Evolutionary conservation across 352 stramenopile genomes (phyloP).

Genomic region (Pythium pyrilobum): DNA sequence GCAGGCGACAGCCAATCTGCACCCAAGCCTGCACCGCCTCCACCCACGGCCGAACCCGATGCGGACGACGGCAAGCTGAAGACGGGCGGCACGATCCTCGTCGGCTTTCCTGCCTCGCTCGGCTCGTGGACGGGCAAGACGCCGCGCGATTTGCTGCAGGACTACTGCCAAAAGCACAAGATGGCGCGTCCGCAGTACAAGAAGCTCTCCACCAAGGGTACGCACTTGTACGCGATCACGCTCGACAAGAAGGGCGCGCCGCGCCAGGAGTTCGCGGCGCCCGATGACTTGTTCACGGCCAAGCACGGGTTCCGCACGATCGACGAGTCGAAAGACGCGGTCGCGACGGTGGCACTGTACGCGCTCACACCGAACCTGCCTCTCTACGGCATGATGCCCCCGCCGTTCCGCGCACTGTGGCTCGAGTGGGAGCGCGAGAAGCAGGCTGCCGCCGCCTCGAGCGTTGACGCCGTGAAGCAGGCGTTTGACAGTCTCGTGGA

Average conservation of each 20-base stretch:
- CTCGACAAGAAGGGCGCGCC: conserved; percentile 23
- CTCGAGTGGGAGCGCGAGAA: conserved; percentile 47
- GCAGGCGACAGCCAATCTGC: conserved; percentile 23
- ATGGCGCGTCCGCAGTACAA: conserved; percentile 77
- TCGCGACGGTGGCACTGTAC: conserved; percentile 88
- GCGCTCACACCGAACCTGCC: conserved; percentile 74
- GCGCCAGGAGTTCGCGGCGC: conserved; percentile 25
- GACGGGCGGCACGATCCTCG: conserved; percentile 3
- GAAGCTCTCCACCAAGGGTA: conserved; percentile 19
- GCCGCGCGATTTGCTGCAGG: conserved; percentile 83
- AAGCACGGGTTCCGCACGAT: conserved; percentile 49
- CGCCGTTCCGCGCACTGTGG: conserved; percentile 88
- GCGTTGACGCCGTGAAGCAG: conserved; percentile 30
- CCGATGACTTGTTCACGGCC: conserved; percentile 37
- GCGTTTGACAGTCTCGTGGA: conserved; percentile 52
- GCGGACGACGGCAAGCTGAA: background rate
- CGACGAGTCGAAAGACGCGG: conserved; percentile 63
- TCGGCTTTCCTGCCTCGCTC: background rate
- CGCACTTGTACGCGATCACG: conserved; percentile 50
- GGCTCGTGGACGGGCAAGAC: conserved; percentile 72
- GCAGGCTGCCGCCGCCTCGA: conserved; percentile 28
- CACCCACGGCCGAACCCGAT: background rate
- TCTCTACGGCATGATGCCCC: conserved; percentile 87
- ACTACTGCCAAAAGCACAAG: conserved; percentile 87
- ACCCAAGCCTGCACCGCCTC: conserved; percentile 16